Evolutionary conservation across 1,284 basidiomycete genomes (phyloP), one percentile per base, ranked within the genome.

Genomic region (Athelia sp.): DNA sequence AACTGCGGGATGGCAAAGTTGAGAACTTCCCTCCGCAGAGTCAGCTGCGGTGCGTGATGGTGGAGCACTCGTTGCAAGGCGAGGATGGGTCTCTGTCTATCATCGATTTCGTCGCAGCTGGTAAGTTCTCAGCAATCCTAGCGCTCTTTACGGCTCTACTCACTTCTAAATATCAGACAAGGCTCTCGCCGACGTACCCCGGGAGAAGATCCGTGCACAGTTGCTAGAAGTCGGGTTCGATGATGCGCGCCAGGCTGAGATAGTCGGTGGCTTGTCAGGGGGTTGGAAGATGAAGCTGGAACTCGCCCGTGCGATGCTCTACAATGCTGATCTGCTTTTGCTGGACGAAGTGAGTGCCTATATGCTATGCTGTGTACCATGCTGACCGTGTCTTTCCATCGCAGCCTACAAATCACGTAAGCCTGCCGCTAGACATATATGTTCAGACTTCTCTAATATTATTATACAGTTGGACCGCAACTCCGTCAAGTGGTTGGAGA

Each of bases 261-360:
- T 83, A 42, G 95, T 98, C 53, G 90, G 89, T 45, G 90, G 92
- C 48, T 75, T 98, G 52, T 98, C 94, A 18, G 97, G 97, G 67
- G 96, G 97, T 47, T 99, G 96, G 96, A 99, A 99, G 78, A 99
- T 99, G 96, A 93, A 93, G 75, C 81, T 93, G 54, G 96, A 89
- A 73, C 81, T 90, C 45, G 93, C 88, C 14, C 76, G 93, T 59
- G 94, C 94, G n/a, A 97, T 97, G 92, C 73, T 97, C 48, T 95
- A 95, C 72, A 91, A 94, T 62, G 97, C 95, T 34, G 94, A 98
- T 71, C 81, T 98, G 48, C 78, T 98, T 44, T 77, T 98, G 49
- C 82, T 98, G 47, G 93, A 94, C 65, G 87, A 89, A 74, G 83
- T 86, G 51, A 56, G 65, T 46, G 24, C 47, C 38, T 19, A 46